Percentiles rank a stretch among this genome's conserved stretches.
Evolutionary conservation across 129 eudicot genomes (phyloP).

Genomic region (Ambrosia artemisiifolia): DNA sequence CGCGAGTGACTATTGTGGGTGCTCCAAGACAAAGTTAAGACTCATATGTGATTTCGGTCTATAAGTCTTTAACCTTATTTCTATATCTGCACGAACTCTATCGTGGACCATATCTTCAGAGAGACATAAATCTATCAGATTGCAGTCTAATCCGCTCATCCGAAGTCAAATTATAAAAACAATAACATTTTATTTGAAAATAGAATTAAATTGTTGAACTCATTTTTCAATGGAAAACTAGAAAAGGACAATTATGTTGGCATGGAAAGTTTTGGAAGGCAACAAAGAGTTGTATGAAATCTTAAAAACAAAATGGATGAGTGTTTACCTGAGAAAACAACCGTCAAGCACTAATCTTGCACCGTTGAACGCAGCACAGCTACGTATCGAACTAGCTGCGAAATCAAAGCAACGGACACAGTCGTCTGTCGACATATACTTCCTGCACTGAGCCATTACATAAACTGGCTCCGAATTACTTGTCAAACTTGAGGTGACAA

Average conservation of each 20-base stretch:
- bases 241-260: background rate
- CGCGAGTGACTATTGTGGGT: too few relatives aligned
- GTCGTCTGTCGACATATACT: conserved; percentile 45
- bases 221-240: background rate
- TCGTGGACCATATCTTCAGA: too few relatives aligned
- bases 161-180: too few relatives aligned
- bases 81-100: too few relatives aligned
- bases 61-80: too few relatives aligned
- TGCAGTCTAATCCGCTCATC: too few relatives aligned
- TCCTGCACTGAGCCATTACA: conserved; percentile 61
- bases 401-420: conserved; percentile 60
- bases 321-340: conserved; percentile 59
- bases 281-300: background rate
- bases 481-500: conserved; percentile 51
- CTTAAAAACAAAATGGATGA: background rate
- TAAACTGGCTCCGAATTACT: conserved; percentile 57
- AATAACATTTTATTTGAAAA: too few relatives aligned
- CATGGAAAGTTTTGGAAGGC: background rate
- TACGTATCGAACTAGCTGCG: conserved; percentile 40
- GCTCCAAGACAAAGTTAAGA: too few relatives aligned
- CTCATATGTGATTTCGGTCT: too few relatives aligned
- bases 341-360: conserved; percentile 68
- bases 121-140: too few relatives aligned
- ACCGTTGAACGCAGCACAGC: conserved; percentile 63
- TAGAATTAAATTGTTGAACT: background rate